phyloP scores from a whole-genome alignment of 106 monocot genomes.

The Platanthera guangdongensis region DNA sequence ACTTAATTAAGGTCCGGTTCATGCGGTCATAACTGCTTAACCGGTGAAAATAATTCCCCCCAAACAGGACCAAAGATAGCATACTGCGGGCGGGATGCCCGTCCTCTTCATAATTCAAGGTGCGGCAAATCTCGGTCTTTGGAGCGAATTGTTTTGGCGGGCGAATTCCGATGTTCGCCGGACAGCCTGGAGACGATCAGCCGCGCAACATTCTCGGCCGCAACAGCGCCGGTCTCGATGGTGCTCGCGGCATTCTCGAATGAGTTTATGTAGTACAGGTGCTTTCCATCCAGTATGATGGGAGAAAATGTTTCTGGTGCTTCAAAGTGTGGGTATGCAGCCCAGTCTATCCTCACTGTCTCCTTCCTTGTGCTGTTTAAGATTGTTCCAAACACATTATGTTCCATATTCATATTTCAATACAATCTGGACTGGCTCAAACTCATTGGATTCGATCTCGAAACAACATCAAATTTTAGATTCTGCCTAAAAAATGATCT shows the following conservation, averaged over 20 bases:
- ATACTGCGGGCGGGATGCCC: not conserved
- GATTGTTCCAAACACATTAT: not conserved
- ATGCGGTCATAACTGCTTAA: too few relatives aligned
- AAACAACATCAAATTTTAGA: too few relatives aligned
- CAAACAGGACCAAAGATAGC: too few relatives aligned
- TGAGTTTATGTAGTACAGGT: conserved; percentile 94
- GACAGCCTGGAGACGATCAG: conserved; percentile 68
- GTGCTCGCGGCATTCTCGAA: conserved; percentile 96
- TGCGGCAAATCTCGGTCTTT: conserved; percentile 15
- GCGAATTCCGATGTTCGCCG: not conserved
- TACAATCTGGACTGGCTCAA: too few relatives aligned
- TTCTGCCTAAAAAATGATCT: too few relatives aligned
- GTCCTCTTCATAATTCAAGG: conserved; percentile 20
- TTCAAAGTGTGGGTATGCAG: conserved; percentile 87
- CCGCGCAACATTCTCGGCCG: conserved; percentile 87
- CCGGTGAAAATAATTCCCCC: too few relatives aligned
- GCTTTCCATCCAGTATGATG: conserved; percentile 62
- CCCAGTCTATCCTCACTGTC: conserved; percentile 68
- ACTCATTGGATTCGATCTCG: too few relatives aligned
- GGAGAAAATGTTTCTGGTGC: conserved; percentile 91
- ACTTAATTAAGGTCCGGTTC: too few relatives aligned
- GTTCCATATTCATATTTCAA: not conserved
- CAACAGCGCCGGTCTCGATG: conserved; percentile 82
- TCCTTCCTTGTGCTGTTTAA: conserved; percentile 55
- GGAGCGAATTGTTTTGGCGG: not conserved